Conservation (phyloP, 768 basidiomycete species). For the Calocybe gangraenosa region DNA sequence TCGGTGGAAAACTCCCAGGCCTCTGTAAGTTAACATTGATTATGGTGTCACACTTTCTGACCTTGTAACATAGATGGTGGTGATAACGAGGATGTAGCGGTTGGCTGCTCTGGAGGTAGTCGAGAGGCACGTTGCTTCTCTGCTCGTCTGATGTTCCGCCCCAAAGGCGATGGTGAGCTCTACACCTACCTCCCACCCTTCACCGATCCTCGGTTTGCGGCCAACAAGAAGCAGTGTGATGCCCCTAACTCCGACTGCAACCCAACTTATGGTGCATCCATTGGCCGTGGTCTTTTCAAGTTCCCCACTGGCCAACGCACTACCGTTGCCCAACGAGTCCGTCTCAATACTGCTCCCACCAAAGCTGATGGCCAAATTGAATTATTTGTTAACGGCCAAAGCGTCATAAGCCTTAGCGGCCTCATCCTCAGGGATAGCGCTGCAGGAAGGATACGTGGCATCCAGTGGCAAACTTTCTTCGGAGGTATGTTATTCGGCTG, state of each 20-base stretch:
- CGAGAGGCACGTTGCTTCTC: conserved; percentile 56
- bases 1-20: conserved; percentile 72
- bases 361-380: conserved; percentile 69
- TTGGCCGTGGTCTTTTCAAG: conserved; percentile 65
- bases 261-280: conserved; percentile 58
- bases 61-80: conserved; percentile 45
- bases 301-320: conserved; percentile 66
- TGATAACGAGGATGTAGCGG: conserved; percentile 39
- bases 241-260: conserved; percentile 53
- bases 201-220: conserved; percentile 31
- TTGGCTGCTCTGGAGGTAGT: conserved; percentile 62
- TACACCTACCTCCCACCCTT: conserved; percentile 67
- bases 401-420: conserved; percentile 53
- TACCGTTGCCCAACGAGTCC: conserved; percentile 64
- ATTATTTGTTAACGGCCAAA: conserved; percentile 61
- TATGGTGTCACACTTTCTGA: conserved; percentile 2
- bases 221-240: conserved; percentile 48
- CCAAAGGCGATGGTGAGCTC: conserved; percentile 54
- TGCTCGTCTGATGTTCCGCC: conserved; percentile 68
- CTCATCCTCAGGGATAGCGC: conserved; percentile 49
- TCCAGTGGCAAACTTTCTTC: conserved; percentile 79
- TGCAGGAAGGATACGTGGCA: conserved; percentile 54
- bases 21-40: conserved; percentile 44
- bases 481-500: conserved; percentile 39
- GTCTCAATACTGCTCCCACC: conserved; percentile 68